A percentile compares a stretch with the other conserved stretches of the same genome.
phyloP scores from a whole-genome alignment of 371 early-diverging fungal genomes.

The Mucor circinelloides region DNA sequence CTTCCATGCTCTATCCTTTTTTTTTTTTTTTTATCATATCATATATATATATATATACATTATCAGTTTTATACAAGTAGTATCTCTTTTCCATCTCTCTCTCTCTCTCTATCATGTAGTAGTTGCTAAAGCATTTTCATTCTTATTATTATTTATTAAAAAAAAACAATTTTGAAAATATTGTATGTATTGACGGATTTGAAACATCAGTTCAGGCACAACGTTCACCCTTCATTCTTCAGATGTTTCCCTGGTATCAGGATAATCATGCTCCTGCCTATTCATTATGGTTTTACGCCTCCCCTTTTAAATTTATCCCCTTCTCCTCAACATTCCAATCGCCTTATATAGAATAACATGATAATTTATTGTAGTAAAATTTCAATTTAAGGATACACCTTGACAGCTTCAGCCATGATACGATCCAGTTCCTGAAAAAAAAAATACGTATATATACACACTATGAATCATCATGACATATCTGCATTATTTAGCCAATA shows the following conservation, averaged over 20 bases:
- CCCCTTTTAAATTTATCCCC: background rate
- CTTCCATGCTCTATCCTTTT: slow-evolving; percentile 8
- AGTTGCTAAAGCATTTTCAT: background rate
- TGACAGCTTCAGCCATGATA: slow-evolving; percentile 39
- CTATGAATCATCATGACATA: background rate
- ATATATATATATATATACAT: background rate
- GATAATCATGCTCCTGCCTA: background rate
- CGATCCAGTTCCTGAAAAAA: slow-evolving; percentile 39
- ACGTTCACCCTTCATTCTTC: background rate
- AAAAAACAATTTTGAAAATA: background rate
- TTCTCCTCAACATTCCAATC: background rate
- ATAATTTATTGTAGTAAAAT: background rate
- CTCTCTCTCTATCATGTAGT: background rate
- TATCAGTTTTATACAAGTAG: background rate
- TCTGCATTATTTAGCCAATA: background rate
- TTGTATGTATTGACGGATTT: background rate
- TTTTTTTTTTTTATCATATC: background rate
- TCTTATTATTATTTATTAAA: background rate
- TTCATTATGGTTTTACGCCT: background rate
- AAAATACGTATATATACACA: background rate
- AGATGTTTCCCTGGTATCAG: background rate
- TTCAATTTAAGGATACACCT: slow-evolving; percentile 26
- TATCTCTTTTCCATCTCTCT: background rate
- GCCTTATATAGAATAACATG: background rate
- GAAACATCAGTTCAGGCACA: background rate